Conservation (phyloP, 2,329 filamentous ascomycete species). For the Alternaria sp. region DNA sequence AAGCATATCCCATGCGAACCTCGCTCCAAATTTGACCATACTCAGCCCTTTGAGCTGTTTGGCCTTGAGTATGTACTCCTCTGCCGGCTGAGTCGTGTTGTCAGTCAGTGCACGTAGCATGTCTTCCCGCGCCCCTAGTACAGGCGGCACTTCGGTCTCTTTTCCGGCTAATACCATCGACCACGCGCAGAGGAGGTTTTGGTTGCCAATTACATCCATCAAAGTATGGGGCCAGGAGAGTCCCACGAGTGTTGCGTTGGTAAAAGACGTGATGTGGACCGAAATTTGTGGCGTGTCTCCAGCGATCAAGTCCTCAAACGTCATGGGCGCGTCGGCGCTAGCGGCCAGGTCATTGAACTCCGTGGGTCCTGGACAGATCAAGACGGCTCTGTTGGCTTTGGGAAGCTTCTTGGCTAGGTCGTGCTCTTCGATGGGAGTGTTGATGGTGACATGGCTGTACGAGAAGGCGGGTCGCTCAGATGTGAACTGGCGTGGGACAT, state of each 20-base stretch:
- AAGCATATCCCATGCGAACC: slow-evolving; percentile 17
- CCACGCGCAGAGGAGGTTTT: slow-evolving; percentile 56
- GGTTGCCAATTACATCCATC: slow-evolving; percentile 55
- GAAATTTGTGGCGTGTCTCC: slow-evolving; percentile 55
- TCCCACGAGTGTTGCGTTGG: slow-evolving; percentile 58
- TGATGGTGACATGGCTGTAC: slow-evolving; percentile 48
- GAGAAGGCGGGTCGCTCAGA: slow-evolving; percentile 48
- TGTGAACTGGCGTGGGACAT: slow-evolving; percentile 48
- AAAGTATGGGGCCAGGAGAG: slow-evolving; percentile 57
- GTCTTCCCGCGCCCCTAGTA: slow-evolving; percentile 43
- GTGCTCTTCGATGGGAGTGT: slow-evolving; percentile 51
- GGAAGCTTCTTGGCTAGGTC: slow-evolving; percentile 50
- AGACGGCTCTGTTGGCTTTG: slow-evolving; percentile 2
- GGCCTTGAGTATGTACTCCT: slow-evolving; percentile 20
- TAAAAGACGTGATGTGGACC: slow-evolving; percentile 58
- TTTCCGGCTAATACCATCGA: slow-evolving; percentile 53
- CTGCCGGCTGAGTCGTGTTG: slow-evolving; percentile 1
- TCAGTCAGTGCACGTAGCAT: slow-evolving; percentile 30
- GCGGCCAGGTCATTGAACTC: slow-evolving; percentile 12
- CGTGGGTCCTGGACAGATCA: slow-evolving; percentile 3
- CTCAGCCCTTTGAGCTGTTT: slow-evolving; percentile 20
- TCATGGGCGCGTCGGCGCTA: slow-evolving; percentile 14
- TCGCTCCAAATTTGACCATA: slow-evolving; percentile 15
- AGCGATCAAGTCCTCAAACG: slow-evolving; percentile 15
- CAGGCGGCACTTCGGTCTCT: slow-evolving; percentile 48